Evolutionary conservation across 768 basidiomycete species (phyloP).

Genomic region (Asterophora lycoperdoides): DNA sequence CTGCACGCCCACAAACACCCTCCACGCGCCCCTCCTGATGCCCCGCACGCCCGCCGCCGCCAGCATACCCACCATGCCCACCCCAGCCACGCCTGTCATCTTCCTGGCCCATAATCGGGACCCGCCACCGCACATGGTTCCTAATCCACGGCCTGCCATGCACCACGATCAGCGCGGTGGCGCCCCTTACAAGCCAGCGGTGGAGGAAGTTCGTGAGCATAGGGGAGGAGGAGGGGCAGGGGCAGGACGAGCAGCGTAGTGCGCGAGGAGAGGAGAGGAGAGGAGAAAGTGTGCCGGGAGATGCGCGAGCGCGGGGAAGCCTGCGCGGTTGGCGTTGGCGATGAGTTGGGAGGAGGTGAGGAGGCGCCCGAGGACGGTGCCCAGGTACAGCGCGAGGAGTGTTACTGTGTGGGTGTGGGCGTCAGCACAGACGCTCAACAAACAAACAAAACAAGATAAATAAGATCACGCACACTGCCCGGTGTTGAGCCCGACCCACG

Average conservation of each 20-base stretch:
- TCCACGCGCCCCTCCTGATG: conserved; percentile 59
- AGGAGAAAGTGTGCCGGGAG: conserved; percentile 59
- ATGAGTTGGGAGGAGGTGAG: conserved; percentile 54
- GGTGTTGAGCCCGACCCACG: conserved; percentile 46
- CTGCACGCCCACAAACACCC: conserved; percentile 72
- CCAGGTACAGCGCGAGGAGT: conserved; percentile 53
- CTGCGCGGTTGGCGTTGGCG: conserved; percentile 73
- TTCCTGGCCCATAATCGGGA: conserved; percentile 61
- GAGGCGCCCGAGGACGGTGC: conserved; percentile 56
- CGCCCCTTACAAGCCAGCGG: conserved; percentile 54
- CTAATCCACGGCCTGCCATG: conserved; percentile 73
- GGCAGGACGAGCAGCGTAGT: conserved; percentile 61
- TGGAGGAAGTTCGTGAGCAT: conserved; percentile 74
- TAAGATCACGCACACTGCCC: conserved; percentile 66
- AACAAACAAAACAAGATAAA: no score
- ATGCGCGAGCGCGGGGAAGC: conserved; percentile 56
- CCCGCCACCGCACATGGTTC: conserved; percentile 54
- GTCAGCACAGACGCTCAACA: no score
- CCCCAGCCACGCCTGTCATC: conserved; percentile 74
- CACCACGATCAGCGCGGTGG: conserved; percentile 48
- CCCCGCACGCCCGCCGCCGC: conserved; percentile 61
- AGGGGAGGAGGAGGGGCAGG: conserved; percentile 60
- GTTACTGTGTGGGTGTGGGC: conserved; percentile 44
- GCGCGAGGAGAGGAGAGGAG: conserved; percentile 63
- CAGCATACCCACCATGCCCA: conserved; percentile 58